phyloP scores from a whole-genome alignment of 2,329 filamentous ascomycete genomes.

The Diplocarpon rosae region DNA sequence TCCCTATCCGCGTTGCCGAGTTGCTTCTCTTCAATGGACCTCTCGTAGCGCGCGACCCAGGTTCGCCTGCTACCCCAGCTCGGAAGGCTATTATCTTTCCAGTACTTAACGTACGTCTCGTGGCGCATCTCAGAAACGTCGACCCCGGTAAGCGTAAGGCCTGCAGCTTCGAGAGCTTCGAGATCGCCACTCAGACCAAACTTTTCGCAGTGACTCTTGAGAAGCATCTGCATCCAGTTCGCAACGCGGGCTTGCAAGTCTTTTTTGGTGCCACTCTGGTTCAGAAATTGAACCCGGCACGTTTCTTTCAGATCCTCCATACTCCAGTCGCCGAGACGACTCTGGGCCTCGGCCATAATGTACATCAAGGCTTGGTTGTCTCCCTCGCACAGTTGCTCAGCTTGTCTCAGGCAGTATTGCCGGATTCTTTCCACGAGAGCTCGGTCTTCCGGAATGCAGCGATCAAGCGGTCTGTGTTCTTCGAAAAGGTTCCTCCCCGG shows the following conservation, averaged over 20 bases:
- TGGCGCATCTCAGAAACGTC: neutral
- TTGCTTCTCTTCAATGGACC: neutral
- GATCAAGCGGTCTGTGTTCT: neutral
- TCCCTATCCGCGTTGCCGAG: neutral
- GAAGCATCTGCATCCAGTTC: neutral
- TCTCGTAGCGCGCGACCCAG: neutral
- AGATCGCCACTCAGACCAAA: neutral
- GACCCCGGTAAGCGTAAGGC: neutral
- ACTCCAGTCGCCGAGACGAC: conserved; percentile 2
- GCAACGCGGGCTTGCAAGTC: neutral
- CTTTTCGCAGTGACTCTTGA: neutral
- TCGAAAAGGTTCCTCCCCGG: neutral
- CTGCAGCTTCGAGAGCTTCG: neutral
- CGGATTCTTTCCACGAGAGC: conserved; percentile 4
- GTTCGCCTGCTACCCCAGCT: conserved; percentile 2
- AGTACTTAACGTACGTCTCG: neutral
- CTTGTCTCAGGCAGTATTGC: neutral
- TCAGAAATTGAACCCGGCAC: neutral
- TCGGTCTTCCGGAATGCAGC: neutral
- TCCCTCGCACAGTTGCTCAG: neutral
- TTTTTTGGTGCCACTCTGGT: neutral
- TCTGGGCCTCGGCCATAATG: neutral
- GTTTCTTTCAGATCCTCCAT: neutral
- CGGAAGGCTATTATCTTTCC: conserved; percentile 3
- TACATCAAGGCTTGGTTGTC: neutral